phyloP scores from a whole-genome alignment of 2,329 filamentous ascomycete species.

The Penicillium griseofulvum region DNA sequence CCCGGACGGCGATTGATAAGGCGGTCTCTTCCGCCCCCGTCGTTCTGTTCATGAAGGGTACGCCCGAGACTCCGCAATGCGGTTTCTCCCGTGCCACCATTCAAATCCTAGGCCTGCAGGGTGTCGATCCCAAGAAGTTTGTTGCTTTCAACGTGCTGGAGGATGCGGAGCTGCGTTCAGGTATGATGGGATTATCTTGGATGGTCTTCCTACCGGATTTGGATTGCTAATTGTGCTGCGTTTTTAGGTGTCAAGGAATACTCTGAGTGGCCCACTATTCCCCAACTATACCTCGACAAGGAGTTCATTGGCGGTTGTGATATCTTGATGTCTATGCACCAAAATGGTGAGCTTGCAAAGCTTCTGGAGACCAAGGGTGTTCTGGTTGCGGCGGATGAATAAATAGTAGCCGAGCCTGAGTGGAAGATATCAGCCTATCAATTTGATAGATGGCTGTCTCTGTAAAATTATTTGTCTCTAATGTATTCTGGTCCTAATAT shows the following conservation, averaged over 20 bases:
- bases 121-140: constrained; percentile 92
- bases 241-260: constrained; percentile 90
- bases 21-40: constrained; percentile 85
- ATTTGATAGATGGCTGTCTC: constrained; percentile 7
- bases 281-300: constrained; percentile 90
- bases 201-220: background rate
- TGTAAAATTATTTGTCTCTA: constrained; percentile 17
- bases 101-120: constrained; percentile 90
- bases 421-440: constrained; percentile 2
- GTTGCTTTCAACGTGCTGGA: constrained; percentile 98
- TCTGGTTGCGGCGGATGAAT: constrained; percentile 61
- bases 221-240: background rate
- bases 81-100: constrained; percentile 94
- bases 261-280: constrained; percentile 98
- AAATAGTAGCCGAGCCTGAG: constrained; percentile 9
- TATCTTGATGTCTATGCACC: constrained; percentile 95
- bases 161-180: constrained; percentile 78
- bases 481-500: constrained; percentile 10
- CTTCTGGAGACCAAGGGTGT: constrained; percentile 88
- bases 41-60: constrained; percentile 99
- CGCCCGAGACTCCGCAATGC: constrained; percentile 91
- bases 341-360: constrained; percentile 89
- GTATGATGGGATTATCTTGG: constrained; percentile 47
- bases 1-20: constrained; percentile 80
- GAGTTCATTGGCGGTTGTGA: constrained; percentile 98